Base-by-base conservation (phyloP, 2,329 filamentous ascomycete genomes). In the Aureobasidium mangrovei region DNA sequence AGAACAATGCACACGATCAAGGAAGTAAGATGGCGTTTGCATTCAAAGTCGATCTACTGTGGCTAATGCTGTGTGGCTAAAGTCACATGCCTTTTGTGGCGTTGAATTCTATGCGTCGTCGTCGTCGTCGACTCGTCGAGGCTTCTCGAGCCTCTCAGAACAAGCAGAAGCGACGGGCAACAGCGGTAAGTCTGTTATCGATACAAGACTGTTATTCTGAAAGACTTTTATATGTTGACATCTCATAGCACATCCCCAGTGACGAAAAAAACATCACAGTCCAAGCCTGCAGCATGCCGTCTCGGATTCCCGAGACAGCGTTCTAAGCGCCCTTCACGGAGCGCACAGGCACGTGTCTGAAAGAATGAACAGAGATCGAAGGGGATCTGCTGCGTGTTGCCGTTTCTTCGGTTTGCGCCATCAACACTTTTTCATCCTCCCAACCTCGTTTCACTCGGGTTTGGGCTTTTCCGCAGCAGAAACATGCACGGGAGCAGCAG, bases 331-430 rank as follows among this genome's bases (percentile, higher is more conserved):
- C 6, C 7, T 38, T 39, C 18, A 29, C 26, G 10, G 18, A 31
- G 26, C 33, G 47, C 47, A 52, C 33, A 27, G 47, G 40, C 32
- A 31, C 48, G 54, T 59, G 57, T 12, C 53, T 59, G 57, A 58
- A 45, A 52, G 2, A 55, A 42, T 32, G 58, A 60, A 60, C 58
- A 58, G 58, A 60, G 55, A 60, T 60, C 58, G 51, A 51, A 60
- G 45, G 54, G 55, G 48, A 31, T 36, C 33, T 40, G 24, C 38
- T 39, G 27, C 27, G 41, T 36, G 27, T 36, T 10, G 28, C 29
- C n/a, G 29, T 33, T 24, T 24, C 43, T 28, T 41, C 12, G 26
- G 10, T 7, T 9, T 27, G 8, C 41, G 24, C 18, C 18, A 18
- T 18, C 18, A 18, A 7, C 31, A 32, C 10, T 53, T 7, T 42